These are phyloP conservation scores for Intubia oerlemansii DNA, from an alignment of 2,329 filamentous ascomycete genomes.

Conservation along the genomic window DNA sequence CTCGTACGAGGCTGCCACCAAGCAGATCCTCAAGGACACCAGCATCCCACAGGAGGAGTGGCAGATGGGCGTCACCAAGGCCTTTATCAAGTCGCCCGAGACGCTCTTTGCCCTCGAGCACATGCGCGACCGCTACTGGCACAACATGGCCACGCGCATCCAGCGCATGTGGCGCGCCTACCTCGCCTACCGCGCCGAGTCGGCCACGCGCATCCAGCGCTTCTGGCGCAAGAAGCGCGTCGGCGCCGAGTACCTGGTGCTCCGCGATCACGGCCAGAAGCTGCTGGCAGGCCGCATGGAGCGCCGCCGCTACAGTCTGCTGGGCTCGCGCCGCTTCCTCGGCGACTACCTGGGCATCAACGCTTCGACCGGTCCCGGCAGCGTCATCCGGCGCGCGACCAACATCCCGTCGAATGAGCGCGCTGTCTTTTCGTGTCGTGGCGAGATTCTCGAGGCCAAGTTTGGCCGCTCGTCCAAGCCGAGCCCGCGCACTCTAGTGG, in stretches of 20 bases:
- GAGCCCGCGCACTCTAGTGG: constrained; percentile 61
- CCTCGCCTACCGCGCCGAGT: constrained; percentile 76
- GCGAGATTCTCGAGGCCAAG: constrained; percentile 78
- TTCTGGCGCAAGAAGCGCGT: constrained; percentile 91
- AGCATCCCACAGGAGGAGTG: constrained; percentile 90
- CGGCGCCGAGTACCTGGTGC: constrained; percentile 69
- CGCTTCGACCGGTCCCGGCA: constrained; percentile 57
- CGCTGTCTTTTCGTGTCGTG: constrained; percentile 74
- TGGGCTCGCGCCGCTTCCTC: constrained; percentile 80
- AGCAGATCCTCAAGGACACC: constrained; percentile 87
- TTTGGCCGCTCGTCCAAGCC: constrained; percentile 92
- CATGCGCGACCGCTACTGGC: constrained; percentile 96
- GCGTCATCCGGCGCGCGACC: constrained; percentile 57
- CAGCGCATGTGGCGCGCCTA: constrained; percentile 96
- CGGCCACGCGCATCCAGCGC: constrained; percentile 79
- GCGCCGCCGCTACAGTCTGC: constrained; percentile 68
- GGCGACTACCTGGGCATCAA: constrained; percentile 88
- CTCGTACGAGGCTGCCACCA: constrained; percentile 67
- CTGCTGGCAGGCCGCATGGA: constrained; percentile 75
- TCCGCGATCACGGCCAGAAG: constrained; percentile 72
- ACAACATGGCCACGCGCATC: constrained; percentile 97
- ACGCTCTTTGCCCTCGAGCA: constrained; percentile 91
- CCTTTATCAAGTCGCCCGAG: constrained; percentile 95
- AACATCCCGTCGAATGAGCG: constrained; percentile 52
- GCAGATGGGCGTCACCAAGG: constrained; percentile 92